phyloP scores from a whole-genome alignment of 2,329 filamentous ascomycete species.

The Neofusicoccum sp. region DNA sequence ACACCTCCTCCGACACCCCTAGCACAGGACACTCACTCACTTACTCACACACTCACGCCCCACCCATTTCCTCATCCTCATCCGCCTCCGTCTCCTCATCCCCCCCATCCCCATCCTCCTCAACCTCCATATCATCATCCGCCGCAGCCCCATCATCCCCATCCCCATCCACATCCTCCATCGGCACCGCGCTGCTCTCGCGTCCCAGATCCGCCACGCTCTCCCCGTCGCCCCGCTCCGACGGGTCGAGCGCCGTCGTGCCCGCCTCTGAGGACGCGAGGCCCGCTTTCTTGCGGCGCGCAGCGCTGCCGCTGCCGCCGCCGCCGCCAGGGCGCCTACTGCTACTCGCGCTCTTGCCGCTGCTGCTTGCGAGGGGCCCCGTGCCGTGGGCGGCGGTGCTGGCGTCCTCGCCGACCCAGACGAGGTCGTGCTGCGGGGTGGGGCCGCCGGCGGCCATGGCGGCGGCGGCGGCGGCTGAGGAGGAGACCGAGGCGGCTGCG shows the following conservation, averaged over 20 bases:
- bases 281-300: background rate
- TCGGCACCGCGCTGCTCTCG: slow-evolving; percentile 14
- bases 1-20: background rate
- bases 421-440: slow-evolving; percentile 9
- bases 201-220: slow-evolving; percentile 4
- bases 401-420: slow-evolving; percentile 21
- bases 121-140: slow-evolving; percentile 16
- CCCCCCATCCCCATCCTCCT: background rate
- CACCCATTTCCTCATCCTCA: slow-evolving; percentile 31
- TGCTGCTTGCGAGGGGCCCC: background rate
- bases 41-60: background rate
- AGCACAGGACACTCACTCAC: background rate
- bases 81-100: slow-evolving; percentile 33
- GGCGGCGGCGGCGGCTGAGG: background rate
- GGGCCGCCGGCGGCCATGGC: background rate
- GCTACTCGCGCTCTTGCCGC: background rate
- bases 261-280: slow-evolving; percentile 2
- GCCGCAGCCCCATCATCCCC: background rate
- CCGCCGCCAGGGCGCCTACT: background rate
- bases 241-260: background rate
- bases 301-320: background rate
- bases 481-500: background rate
- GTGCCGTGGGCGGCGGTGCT: background rate
- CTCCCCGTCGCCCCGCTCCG: slow-evolving; percentile 5
- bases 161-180: slow-evolving; percentile 15